Evolutionary conservation across 2,329 filamentous ascomycete species (phyloP).

Genomic region (Exserohilum rostratum): DNA sequence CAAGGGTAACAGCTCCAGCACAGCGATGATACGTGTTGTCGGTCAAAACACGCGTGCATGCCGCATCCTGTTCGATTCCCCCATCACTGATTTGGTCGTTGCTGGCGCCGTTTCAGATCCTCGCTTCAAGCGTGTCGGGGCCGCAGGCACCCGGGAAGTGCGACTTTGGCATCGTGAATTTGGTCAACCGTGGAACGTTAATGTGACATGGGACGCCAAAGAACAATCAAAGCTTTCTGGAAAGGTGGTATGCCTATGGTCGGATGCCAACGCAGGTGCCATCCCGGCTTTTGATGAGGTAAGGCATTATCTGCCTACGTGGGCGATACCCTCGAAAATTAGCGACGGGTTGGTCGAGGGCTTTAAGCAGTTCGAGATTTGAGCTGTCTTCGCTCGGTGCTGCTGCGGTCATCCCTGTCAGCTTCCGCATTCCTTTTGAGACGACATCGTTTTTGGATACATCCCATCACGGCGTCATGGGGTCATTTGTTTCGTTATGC

Average conservation of each 20-base stretch:
- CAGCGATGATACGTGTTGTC: constrained; percentile 68
- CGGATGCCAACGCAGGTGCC: constrained; percentile 76
- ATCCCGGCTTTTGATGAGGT: constrained; percentile 88
- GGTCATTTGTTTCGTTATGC: constrained; percentile 32
- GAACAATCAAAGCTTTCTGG: constrained; percentile 55
- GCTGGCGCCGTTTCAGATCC: constrained; percentile 65
- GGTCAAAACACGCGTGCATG: constrained; percentile 81
- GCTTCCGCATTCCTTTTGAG: constrained; percentile 35
- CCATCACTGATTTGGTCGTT: constrained; percentile 69
- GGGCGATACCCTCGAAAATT: constrained; percentile 78
- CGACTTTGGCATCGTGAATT: constrained; percentile 84
- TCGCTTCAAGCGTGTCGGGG: constrained; percentile 68
- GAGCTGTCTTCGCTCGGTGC: constrained; percentile 27
- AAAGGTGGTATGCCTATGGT: constrained; percentile 80
- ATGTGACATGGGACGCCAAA: constrained; percentile 67
- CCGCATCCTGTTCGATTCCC: constrained; percentile 72
- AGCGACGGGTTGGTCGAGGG: constrained; percentile 82
- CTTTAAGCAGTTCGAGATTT: constrained; percentile 65
- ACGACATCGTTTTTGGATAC: constrained; percentile 40
- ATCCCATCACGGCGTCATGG: constrained; percentile 39
- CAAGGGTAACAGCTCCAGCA: constrained; percentile 53
- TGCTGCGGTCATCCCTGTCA: constrained; percentile 33
- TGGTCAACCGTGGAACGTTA: constrained; percentile 76
- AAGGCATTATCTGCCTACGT: constrained; percentile 74
- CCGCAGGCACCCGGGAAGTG: constrained; percentile 69